Conservation (phyloP, 164 flowering plant species). For the Taxillus chinensis region DNA sequence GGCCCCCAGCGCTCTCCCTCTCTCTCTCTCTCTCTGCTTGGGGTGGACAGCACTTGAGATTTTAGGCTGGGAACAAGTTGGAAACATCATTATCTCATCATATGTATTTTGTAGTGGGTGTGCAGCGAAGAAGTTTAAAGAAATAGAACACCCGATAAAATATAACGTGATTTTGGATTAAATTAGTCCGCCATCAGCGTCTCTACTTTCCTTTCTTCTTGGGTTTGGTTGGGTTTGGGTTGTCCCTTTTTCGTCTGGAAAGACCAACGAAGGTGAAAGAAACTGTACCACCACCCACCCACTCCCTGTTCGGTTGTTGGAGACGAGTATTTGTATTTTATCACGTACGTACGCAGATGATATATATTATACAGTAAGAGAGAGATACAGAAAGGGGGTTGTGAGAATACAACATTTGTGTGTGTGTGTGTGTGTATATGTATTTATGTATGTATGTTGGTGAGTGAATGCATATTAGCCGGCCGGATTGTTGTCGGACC, state of each 20-base stretch:
- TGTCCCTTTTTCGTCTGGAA: slow-evolving; percentile 5
- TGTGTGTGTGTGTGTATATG: too few species aligned
- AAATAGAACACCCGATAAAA: too few species aligned
- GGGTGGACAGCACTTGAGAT: slow-evolving; percentile 20
- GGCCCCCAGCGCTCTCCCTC: background rate
- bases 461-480: too few species aligned
- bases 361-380: slow-evolving; percentile 4
- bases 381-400: background rate
- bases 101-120: slow-evolving; percentile 8
- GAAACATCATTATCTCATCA: slow-evolving; percentile 73
- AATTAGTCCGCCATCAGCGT: background rate
- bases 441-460: too few species aligned
- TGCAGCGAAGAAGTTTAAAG: too few species aligned
- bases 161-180: too few species aligned
- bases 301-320: slow-evolving; percentile 15
- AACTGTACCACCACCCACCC: slow-evolving; percentile 11
- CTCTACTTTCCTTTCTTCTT: slow-evolving; percentile 1
- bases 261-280: too few species aligned
- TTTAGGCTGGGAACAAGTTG: slow-evolving; percentile 13
- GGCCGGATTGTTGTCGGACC: too few species aligned
- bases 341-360: slow-evolving; percentile 7
- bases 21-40: slow-evolving; percentile 10
- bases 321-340: slow-evolving; percentile 20
- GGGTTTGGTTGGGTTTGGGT: too few species aligned
- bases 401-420: too few species aligned